Evolutionary conservation across 768 basidiomycete genomes (phyloP).

Genomic region (Suillus americanus): DNA sequence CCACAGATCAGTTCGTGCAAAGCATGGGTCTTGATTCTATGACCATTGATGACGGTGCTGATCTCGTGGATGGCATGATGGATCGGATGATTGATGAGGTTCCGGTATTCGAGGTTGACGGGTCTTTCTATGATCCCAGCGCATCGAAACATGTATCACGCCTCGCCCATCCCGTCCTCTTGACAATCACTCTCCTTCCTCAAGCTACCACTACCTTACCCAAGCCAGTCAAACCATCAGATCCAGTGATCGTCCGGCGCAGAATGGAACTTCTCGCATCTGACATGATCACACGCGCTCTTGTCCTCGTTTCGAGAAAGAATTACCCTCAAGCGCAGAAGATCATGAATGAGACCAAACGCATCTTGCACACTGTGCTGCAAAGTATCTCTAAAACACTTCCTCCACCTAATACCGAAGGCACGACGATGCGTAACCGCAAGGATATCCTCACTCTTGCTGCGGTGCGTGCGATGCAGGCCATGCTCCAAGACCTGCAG

Average conservation of each 20-base stretch:
- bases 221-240: slow-evolving; percentile 50
- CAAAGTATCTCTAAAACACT: slow-evolving; percentile 79
- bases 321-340: slow-evolving; percentile 90
- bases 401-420: slow-evolving; percentile 50
- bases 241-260: slow-evolving; percentile 88
- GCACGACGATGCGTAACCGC: slow-evolving; percentile 61
- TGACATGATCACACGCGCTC: slow-evolving; percentile 95
- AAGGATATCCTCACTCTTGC: slow-evolving; percentile 73
- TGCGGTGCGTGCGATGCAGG: slow-evolving; percentile 79
- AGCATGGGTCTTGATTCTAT: slow-evolving; percentile 80
- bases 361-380: slow-evolving; percentile 89
- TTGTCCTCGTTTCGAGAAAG: slow-evolving; percentile 88
- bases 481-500: slow-evolving; percentile 87
- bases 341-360: slow-evolving; percentile 86
- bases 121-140: slow-evolving; percentile 90
- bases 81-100: slow-evolving; percentile 97
- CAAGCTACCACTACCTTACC: slow-evolving; percentile 33
- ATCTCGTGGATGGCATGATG: slow-evolving; percentile 90
- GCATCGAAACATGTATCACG: slow-evolving; percentile 82
- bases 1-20: slow-evolving; percentile 87
- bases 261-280: slow-evolving; percentile 95
- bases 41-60: slow-evolving; percentile 63
- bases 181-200: slow-evolving; percentile 90
- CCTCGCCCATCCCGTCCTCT: slow-evolving; percentile 81
- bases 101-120: slow-evolving; percentile 94